A percentile compares a stretch with the other conserved stretches of the same genome.
phyloP scores from a whole-genome alignment of 2,329 filamentous ascomycete species.

The Raffaelea albimanens region DNA sequence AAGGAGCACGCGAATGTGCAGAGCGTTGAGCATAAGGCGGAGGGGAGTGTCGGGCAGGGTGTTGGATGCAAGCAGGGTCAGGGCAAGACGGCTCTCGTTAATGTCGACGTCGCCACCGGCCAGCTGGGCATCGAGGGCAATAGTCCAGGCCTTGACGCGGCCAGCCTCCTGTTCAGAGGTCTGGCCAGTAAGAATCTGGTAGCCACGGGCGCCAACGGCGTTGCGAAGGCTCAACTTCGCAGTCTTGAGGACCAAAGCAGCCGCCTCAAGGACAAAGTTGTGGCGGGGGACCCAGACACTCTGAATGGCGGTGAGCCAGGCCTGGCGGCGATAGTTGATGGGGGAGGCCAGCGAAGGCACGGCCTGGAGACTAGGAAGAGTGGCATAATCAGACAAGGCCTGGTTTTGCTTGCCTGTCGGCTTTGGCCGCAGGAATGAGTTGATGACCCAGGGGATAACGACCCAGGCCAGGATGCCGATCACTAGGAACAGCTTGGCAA shows the following conservation, averaged over 20 bases:
- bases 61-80: constrained; percentile 80
- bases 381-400: background rate
- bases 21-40: constrained; percentile 80
- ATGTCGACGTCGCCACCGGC: constrained; percentile 85
- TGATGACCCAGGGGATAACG: constrained; percentile 44
- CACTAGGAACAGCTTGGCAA: constrained; percentile 42
- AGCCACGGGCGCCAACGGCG: constrained; percentile 65
- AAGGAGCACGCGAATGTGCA: constrained; percentile 82
- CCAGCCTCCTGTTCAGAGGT: constrained; percentile 79
- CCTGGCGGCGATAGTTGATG: constrained; percentile 75
- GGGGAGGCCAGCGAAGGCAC: constrained; percentile 70
- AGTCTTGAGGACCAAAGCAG: constrained; percentile 70
- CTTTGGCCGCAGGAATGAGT: constrained; percentile 46
- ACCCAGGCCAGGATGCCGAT: constrained; percentile 45
- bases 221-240: constrained; percentile 74
- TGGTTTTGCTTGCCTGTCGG: constrained; percentile 29
- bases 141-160: constrained; percentile 84
- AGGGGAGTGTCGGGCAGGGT: constrained; percentile 77
- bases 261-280: constrained; percentile 75
- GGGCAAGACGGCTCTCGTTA: constrained; percentile 73
- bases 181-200: constrained; percentile 68
- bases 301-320: constrained; percentile 89
- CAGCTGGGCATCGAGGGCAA: constrained; percentile 85
- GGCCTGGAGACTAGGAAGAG: constrained; percentile 32
- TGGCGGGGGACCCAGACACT: constrained; percentile 86